phyloP scores from a whole-genome alignment of 352 stramenopile species.

The Globisporangium viniferum region DNA sequence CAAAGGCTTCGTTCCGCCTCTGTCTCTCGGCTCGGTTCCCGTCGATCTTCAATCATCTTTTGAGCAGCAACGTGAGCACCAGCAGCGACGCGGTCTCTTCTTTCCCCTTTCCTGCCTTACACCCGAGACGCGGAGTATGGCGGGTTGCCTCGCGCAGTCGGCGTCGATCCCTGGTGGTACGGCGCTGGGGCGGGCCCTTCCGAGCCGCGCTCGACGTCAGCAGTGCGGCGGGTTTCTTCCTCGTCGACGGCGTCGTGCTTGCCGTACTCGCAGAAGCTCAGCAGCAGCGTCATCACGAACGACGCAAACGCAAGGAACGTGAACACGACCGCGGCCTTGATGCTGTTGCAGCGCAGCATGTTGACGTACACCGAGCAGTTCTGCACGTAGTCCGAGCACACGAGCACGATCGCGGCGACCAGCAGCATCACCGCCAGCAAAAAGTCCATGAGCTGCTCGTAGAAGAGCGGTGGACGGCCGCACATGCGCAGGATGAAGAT shows the following conservation, averaged over 20 bases:
- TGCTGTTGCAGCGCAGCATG: conserved; percentile 57
- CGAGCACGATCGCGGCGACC: conserved; percentile 62
- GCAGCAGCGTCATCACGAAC: conserved; percentile 44
- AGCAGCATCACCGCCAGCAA: conserved; percentile 51
- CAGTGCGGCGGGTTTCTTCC: conserved; percentile 21
- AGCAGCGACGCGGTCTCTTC: not conserved
- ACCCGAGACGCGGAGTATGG: not conserved
- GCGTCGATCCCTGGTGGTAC: conserved; percentile 15
- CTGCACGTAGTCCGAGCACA: conserved; percentile 63
- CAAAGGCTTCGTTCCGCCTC: not conserved
- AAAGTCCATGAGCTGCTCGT: conserved; percentile 55
- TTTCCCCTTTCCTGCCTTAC: conserved; percentile 12
- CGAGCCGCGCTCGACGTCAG: conserved; percentile 6
- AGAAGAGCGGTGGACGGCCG: conserved; percentile 31
- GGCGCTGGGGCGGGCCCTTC: conserved; percentile 3
- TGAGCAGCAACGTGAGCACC: not conserved
- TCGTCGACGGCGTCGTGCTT: conserved; percentile 2
- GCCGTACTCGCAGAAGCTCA: conserved; percentile 45
- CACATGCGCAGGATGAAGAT: conserved; percentile 43
- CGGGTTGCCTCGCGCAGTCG: conserved; percentile 1
- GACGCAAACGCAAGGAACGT: conserved; percentile 58
- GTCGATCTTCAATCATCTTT: not conserved
- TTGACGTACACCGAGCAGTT: conserved; percentile 63
- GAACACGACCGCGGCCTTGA: conserved; percentile 61
- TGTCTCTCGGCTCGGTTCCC: not conserved